Base-by-base conservation (phyloP, 495 filamentous ascomycete species). In the Paragyromitra xinjiangensis region DNA sequence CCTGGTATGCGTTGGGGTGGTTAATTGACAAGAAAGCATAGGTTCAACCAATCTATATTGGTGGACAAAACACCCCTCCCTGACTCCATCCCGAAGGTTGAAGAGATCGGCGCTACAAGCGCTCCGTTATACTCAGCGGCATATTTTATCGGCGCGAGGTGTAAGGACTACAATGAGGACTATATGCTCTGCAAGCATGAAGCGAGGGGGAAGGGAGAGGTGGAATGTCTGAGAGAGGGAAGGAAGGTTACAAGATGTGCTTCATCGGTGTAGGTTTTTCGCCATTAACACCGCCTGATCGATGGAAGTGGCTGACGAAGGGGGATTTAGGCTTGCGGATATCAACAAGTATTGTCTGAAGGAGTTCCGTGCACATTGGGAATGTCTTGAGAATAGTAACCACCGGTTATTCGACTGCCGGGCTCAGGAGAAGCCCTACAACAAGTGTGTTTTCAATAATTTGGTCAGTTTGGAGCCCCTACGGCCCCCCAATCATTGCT, bases 101-200 rank as follows among this genome's bases (percentile, higher is more conserved):
- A 92, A 77, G 95, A 99, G 84, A 88, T 98, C 80, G 95, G 95
- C 66, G 88, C 93, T 62, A 95, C 90, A 74, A 97, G 94, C 55
- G 96, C 95, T 19, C 96, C 95, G 50, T 87, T 99, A 29, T 85
- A 94, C 44, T 95, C 92, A 75, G 96, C 95, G 19, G 89, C 93
- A n/a, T 99, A 91, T 88, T 98, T 98, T 83, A 99, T 99, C 84
- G 95, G 95, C 61, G 94, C 93, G 74, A 90, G 94, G 80, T 99
- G 95, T 90, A 91, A 89, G 82, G 87, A 92, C 61, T 99, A 93
- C 87, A 99, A 98, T 85, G 95, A 99, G 86, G 95, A 99, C 85
- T 99, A 90, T 85, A 98, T 99, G 94, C 90, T 95, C 85, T 99
- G 95, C 90, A 99, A 98, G 91, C 92, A 88, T 64, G 93, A 97